phyloP scores from a whole-genome alignment of 306 rosid species.

The Medicago ruthenica region DNA sequence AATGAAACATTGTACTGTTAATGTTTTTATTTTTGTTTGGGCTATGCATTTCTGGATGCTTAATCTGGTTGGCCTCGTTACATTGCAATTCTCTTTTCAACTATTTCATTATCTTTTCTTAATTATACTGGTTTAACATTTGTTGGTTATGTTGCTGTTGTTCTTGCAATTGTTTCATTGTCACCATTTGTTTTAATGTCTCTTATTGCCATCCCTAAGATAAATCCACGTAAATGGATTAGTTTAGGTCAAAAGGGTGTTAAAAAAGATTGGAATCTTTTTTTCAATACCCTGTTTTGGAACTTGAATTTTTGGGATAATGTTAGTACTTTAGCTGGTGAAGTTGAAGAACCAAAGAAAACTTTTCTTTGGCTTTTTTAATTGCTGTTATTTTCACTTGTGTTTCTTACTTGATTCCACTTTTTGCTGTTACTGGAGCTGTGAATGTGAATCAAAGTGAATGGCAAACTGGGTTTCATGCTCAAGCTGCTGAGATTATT shows the following conservation, averaged over 20 bases:
- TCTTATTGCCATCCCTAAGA: conserved; percentile 44
- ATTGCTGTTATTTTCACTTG: conserved; percentile 49
- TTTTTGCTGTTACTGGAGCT: conserved; percentile 47
- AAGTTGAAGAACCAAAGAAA: conserved; percentile 46
- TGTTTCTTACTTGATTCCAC: conserved; percentile 47
- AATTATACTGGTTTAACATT: conserved; percentile 45
- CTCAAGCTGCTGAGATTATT: conserved; percentile 58
- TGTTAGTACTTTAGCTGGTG: conserved; percentile 51
- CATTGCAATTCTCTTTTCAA: conserved; percentile 17
- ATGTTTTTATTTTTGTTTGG: too few relatives aligned
- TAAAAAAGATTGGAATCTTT: conserved; percentile 48
- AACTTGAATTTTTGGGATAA: conserved; percentile 53
- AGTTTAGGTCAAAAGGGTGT: conserved; percentile 49
- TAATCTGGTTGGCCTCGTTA: conserved; percentile 47
- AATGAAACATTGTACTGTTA: too few relatives aligned
- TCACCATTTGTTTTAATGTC: conserved; percentile 44
- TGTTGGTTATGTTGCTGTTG: conserved; percentile 45
- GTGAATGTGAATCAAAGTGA: conserved; percentile 40
- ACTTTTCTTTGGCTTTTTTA: conserved; percentile 44
- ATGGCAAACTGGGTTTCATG: conserved; percentile 57
- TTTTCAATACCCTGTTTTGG: conserved; percentile 49
- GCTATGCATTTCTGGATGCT: too few relatives aligned
- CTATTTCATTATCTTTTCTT: conserved; percentile 36
- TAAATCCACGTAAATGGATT: conserved; percentile 41
- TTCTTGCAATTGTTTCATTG: conserved; percentile 23